A percentile compares a stretch with the other conserved stretches of the same genome.
phyloP scores from a whole-genome alignment of 78 protist genomes.

The Polysphondylium violaceum region DNA sequence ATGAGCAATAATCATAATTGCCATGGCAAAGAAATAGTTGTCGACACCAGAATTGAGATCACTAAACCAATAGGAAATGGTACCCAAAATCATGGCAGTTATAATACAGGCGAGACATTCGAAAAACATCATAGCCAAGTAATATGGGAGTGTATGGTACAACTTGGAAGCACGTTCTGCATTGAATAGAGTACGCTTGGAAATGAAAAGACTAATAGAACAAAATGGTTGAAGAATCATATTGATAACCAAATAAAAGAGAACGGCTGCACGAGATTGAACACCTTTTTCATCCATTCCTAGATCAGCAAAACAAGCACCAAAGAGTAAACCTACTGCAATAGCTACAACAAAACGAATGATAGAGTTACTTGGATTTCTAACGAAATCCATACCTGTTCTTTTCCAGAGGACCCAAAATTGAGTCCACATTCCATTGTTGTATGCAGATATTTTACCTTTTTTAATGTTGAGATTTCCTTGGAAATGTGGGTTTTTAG shows the following conservation, averaged over 20 bases:
- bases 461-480: neutral
- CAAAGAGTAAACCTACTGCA: conserved; percentile 49
- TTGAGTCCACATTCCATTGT: conserved; percentile 39
- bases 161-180: conserved; percentile 58
- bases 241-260: conserved; percentile 54
- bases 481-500: neutral
- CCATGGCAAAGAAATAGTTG: conserved; percentile 49
- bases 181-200: conserved; percentile 55
- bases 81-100: conserved; percentile 46
- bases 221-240: conserved; percentile 69
- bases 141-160: conserved; percentile 62
- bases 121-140: conserved; percentile 63
- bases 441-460: conserved; percentile 8
- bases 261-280: conserved; percentile 47
- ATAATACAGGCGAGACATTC: conserved; percentile 56
- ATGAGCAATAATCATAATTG: conserved; percentile 43
- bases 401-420: conserved; percentile 46
- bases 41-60: conserved; percentile 31
- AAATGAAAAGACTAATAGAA: conserved; percentile 52
- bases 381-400: conserved; percentile 45
- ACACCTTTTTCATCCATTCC: conserved; percentile 21
- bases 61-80: conserved; percentile 56
- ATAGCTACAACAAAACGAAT: conserved; percentile 68
- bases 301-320: conserved; percentile 49
- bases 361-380: conserved; percentile 56